A percentile compares a stretch with the other conserved stretches of the same genome.
Evolutionary conservation across 305 asterid genomes (phyloP).

Genomic region (Fraxinus greggii): DNA sequence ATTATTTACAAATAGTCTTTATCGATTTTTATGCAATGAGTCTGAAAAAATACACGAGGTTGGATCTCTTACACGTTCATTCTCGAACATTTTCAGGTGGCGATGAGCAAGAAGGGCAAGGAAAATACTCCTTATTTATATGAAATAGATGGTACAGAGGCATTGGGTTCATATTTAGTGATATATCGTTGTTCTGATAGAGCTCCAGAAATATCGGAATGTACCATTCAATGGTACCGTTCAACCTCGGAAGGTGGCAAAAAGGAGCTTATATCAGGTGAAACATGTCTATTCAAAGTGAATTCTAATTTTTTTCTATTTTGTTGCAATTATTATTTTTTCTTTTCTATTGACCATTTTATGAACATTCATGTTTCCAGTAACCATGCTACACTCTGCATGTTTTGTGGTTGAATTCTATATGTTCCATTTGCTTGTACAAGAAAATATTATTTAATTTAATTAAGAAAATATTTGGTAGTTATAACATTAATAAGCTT

Average conservation of each 20-base stretch:
- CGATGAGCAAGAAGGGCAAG: slow-evolving; percentile 63
- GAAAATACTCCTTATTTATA: slow-evolving; percentile 37
- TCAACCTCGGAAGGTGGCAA: slow-evolving; percentile 61
- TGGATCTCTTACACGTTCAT: slow-evolving; percentile 13
- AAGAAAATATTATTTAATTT: background rate
- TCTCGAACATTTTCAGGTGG: slow-evolving; percentile 48
- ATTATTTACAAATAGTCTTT: slow-evolving; percentile 3
- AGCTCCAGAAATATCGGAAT: slow-evolving; percentile 60
- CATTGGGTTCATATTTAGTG: slow-evolving; percentile 72
- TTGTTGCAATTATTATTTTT: background rate
- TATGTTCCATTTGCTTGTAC: background rate
- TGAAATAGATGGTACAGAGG: slow-evolving; percentile 77
- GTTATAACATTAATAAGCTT: slow-evolving; percentile 14
- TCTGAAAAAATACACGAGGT: background rate
- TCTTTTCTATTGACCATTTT: background rate
- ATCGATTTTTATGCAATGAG: slow-evolving; percentile 7
- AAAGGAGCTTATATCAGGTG: slow-evolving; percentile 84
- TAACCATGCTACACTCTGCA: background rate
- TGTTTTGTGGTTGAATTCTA: background rate
- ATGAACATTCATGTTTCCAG: background rate
- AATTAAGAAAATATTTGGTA: slow-evolving; percentile 10
- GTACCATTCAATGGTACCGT: slow-evolving; percentile 81
- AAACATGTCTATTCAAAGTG: background rate
- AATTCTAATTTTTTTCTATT: background rate
- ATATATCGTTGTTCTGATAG: slow-evolving; percentile 57